Evolutionary conservation across 2,329 filamentous ascomycete species (phyloP), one percentile per base, ranked within the genome.

Genomic region (Magnaporthales sp.): DNA sequence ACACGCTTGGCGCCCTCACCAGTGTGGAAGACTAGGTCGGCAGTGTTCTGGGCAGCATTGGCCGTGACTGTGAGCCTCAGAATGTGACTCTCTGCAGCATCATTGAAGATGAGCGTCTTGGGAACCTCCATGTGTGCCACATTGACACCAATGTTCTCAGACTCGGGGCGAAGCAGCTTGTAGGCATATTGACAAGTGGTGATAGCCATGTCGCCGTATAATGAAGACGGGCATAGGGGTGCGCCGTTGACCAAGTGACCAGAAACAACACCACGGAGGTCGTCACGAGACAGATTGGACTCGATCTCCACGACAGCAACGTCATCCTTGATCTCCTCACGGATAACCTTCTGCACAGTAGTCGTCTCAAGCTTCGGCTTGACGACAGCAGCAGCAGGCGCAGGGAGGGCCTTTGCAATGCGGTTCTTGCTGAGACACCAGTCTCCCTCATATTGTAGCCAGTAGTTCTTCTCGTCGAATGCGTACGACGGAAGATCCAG

Each of bases 401-500:
- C 63, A 0, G 67, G 66, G 22, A 46, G 46, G 74, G 67, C 67
- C 58, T 68, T 76, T 13, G 80, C 73, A 54, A 79, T 83, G 70
- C 90, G 85, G 71, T 89, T 87, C 80, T 93, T 93, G 68, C 83
- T 87, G 51, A 92, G 79, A 26, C 83, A 85, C 87, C 89, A 93
- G 75, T 92, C 88, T 68, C 91, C 89, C 69, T 83, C 76, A 73
- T 86, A 87, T 71, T 83, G 80, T 58, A 86, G 80, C 85, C 85
- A 88, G 74, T 92, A 92, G 70, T 86, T 89, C 80, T 91, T 91
- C 71, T 86, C 80, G 71, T 93, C 88, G 77, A 90, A 93, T 0
- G 83, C 82, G 74, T 93, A 93, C 1, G 84, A 83, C 0, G 91
- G 91, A 0, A 93, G 78, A 6, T 85, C 79, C 6, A 91, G 76